These are phyloP conservation scores for Middelhovenomyces tepae DNA, from an alignment of 805 yeast genomes.

Conservation along the genomic window DNA sequence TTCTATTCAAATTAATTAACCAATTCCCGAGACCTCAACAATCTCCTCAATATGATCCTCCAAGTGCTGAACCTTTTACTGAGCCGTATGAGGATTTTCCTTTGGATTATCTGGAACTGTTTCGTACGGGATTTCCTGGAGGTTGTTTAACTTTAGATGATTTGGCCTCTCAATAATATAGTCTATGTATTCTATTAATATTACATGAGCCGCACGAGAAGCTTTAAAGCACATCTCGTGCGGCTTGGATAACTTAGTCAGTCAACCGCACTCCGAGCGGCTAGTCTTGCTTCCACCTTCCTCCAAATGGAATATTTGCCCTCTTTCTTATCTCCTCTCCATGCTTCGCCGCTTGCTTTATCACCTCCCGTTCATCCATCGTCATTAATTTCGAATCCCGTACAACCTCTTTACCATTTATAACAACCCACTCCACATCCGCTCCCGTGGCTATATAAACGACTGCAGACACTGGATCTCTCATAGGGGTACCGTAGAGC, in stretches of 20 bases:
- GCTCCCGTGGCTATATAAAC: conserved; percentile 15
- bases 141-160: conserved; percentile 1
- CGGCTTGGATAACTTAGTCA: no score
- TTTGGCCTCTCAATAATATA: neutral
- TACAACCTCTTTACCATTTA: conserved; percentile 12
- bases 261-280: no score
- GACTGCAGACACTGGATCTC: conserved; percentile 13
- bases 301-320: conserved; percentile 2
- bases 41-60: neutral
- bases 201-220: neutral
- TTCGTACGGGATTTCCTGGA: conserved; percentile 2
- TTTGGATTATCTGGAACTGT: conserved; percentile 1
- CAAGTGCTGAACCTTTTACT: no score
- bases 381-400: conserved; percentile 6
- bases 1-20: neutral
- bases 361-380: conserved; percentile 8
- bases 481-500: conserved; percentile 9
- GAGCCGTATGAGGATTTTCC: conserved; percentile 1
- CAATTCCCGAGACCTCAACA: neutral
- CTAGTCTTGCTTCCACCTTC: conserved; percentile 1
- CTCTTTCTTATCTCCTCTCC: conserved; percentile 7
- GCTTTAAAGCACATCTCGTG: neutral
- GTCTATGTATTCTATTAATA: neutral
- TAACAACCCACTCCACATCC: conserved; percentile 12
- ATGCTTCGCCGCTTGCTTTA: conserved; percentile 6